Evolutionary conservation across 179 eudicot genomes (phyloP).

Genomic region (Beta macrorhiza): DNA sequence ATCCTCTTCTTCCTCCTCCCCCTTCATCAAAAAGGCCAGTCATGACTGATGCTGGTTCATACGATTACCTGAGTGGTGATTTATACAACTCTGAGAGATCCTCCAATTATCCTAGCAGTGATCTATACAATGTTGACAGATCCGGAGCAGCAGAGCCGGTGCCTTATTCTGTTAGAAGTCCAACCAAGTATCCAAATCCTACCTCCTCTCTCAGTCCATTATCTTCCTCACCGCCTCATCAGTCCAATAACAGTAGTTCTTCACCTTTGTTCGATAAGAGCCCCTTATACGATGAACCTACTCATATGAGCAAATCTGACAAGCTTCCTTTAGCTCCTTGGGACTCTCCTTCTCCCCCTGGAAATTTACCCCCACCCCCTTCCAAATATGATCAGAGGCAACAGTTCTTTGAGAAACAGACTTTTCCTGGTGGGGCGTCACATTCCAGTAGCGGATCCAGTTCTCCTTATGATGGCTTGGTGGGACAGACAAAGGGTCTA

Average conservation of each 20-base stretch:
- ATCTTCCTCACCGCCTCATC: slow-evolving; percentile 48
- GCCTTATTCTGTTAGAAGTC: slow-evolving; percentile 32
- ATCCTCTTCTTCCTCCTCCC: slow-evolving; percentile 75
- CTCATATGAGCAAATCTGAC: slow-evolving; percentile 42
- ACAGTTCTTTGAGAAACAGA: slow-evolving; percentile 65
- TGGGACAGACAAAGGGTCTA: slow-evolving; percentile 64
- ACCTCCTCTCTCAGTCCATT: slow-evolving; percentile 33
- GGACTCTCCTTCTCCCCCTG: slow-evolving; percentile 45
- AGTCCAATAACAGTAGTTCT: slow-evolving; percentile 47
- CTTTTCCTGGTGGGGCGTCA: slow-evolving; percentile 39
- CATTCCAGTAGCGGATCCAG: slow-evolving; percentile 51
- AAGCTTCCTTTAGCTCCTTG: slow-evolving; percentile 56
- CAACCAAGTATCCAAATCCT: slow-evolving; percentile 32
- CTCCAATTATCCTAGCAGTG: slow-evolving; percentile 56
- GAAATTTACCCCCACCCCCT: slow-evolving; percentile 76
- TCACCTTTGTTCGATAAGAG: slow-evolving; percentile 48
- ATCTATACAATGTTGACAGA: slow-evolving; percentile 39
- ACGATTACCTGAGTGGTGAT: slow-evolving; percentile 85
- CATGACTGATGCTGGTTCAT: slow-evolving; percentile 32
- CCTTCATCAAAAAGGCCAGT: slow-evolving; percentile 65
- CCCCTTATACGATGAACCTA: slow-evolving; percentile 40
- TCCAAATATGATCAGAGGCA: slow-evolving; percentile 69
- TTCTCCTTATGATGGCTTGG: slow-evolving; percentile 67
- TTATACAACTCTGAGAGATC: slow-evolving; percentile 43
- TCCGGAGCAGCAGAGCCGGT: slow-evolving; percentile 37